Conservation (phyloP, 2,329 filamentous ascomycete species). For the Cordyceps fumosorosea region DNA sequence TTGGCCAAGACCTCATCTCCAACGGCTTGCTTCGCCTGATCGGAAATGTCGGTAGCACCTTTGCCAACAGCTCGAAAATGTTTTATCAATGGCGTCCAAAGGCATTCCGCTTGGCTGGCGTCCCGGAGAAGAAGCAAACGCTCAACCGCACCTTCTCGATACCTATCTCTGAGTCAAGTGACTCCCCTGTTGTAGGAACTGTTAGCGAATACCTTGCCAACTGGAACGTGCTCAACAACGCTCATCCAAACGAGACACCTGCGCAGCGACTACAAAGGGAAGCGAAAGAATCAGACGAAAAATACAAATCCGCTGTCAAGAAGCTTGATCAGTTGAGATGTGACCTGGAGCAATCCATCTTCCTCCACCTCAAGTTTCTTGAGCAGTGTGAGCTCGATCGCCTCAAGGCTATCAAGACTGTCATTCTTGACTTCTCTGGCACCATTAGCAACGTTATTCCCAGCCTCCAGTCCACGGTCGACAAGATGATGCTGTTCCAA, state of each 20-base stretch:
- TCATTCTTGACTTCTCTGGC: conserved; percentile 94
- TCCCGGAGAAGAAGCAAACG: conserved; percentile 78
- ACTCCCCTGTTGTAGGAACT: conserved; percentile 74
- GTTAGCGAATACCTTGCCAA: conserved; percentile 84
- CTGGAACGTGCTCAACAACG: conserved; percentile 82
- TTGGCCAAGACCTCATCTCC: conserved; percentile 85
- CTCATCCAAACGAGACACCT: conserved; percentile 88
- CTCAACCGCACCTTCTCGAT: conserved; percentile 70
- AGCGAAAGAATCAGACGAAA: conserved; percentile 82
- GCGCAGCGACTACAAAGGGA: conserved; percentile 81
- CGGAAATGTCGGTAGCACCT: conserved; percentile 89
- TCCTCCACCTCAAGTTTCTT: conserved; percentile 88
- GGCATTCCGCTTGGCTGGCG: conserved; percentile 78
- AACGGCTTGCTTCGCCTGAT: conserved; percentile 84
- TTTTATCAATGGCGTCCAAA: conserved; percentile 96
- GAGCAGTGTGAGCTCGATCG: conserved; percentile 95
- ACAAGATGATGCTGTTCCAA: conserved; percentile 98
- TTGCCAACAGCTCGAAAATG: conserved; percentile 95
- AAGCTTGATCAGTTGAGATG: conserved; percentile 88
- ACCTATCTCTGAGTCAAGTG: conserved; percentile 47
- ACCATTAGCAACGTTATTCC: conserved; percentile 98
- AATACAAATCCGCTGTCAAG: conserved; percentile 80
- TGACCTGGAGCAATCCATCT: conserved; percentile 90
- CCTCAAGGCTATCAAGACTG: conserved; percentile 95
- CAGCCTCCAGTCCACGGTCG: conserved; percentile 87